Conservation (phyloP, 768 basidiomycete genomes). For the Lactarius evosmus region DNA sequence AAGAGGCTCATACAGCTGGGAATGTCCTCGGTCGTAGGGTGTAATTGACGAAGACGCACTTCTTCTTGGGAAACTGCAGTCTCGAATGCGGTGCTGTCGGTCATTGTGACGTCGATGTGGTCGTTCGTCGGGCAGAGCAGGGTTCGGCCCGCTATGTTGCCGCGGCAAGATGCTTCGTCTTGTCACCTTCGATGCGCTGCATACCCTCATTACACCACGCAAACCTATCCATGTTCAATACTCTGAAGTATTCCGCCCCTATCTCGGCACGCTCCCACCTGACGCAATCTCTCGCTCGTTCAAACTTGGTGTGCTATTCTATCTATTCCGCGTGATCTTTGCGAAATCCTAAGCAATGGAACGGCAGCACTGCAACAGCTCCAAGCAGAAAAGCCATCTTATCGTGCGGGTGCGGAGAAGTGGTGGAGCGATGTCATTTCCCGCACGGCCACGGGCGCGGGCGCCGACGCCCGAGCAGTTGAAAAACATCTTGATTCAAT, state of each 20-base stretch:
- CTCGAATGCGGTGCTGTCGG: conserved; percentile 41
- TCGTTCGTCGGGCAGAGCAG: neutral
- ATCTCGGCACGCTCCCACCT: conserved; percentile 59
- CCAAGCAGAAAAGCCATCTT: conserved; percentile 58
- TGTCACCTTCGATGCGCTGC: conserved; percentile 76
- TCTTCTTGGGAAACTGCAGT: conserved; percentile 65
- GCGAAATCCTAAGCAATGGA: neutral
- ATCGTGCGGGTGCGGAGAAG: conserved; percentile 47
- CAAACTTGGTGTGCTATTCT: conserved; percentile 45
- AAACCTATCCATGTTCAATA: conserved; percentile 65
- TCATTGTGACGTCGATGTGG: neutral
- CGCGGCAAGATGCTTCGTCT: conserved; percentile 50
- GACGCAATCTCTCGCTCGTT: conserved; percentile 54
- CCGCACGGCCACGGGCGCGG: conserved; percentile 71
- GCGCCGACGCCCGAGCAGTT: conserved; percentile 58
- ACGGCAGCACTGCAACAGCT: conserved; percentile 45
- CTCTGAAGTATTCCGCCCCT: conserved; percentile 61
- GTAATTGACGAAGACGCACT: conserved; percentile 55
- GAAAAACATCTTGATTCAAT: conserved; percentile 53
- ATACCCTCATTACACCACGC: conserved; percentile 71
- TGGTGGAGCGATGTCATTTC: conserved; percentile 84
- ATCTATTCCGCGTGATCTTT: neutral
- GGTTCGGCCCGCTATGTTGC: neutral
- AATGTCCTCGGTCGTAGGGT: conserved; percentile 75
- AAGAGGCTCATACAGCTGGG: conserved; percentile 78